These are phyloP conservation scores for Megacollybia marginata DNA, from an alignment of 768 basidiomycete genomes.

Conservation along the genomic window DNA sequence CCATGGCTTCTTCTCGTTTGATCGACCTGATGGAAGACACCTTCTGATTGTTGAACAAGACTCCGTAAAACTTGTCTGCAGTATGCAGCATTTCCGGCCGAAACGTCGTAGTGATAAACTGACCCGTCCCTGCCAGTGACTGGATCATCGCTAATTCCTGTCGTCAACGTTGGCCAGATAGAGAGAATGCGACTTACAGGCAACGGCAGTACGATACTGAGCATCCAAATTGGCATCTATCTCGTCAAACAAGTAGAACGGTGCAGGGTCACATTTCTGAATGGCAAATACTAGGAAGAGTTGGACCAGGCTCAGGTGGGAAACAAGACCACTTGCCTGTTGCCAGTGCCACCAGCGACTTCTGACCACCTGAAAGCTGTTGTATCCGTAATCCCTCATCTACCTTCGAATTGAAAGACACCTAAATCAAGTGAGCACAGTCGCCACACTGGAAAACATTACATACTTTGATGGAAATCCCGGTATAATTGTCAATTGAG, in stretches of 20 bases:
- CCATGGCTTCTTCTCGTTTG: constrained; percentile 83
- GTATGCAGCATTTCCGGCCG: constrained; percentile 94
- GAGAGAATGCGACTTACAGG: constrained; percentile 48
- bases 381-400: constrained; percentile 96
- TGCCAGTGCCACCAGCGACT: constrained; percentile 92
- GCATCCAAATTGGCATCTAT: constrained; percentile 98
- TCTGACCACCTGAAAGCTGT: constrained; percentile 95
- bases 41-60: constrained; percentile 93
- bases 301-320: constrained; percentile 1
- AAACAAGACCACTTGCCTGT: constrained; percentile 23
- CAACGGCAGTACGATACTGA: constrained; percentile 95
- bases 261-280: constrained; percentile 98
- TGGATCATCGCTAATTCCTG: constrained; percentile 79
- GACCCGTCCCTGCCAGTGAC: constrained; percentile 76
- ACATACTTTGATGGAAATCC: constrained; percentile 85
- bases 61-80: constrained; percentile 96
- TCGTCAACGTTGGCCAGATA: constrained; percentile 1
- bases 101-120: constrained; percentile 99
- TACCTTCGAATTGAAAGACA: constrained; percentile 97
- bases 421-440: constrained; percentile 35
- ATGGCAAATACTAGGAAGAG: constrained; percentile 79
- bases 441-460: neutral
- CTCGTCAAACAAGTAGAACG: constrained; percentile 99
- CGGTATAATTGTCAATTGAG: constrained; percentile 89
- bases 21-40: constrained; percentile 86